Base-by-base conservation (phyloP, 495 filamentous ascomycete species). In the Penicillium maclennaniae region DNA sequence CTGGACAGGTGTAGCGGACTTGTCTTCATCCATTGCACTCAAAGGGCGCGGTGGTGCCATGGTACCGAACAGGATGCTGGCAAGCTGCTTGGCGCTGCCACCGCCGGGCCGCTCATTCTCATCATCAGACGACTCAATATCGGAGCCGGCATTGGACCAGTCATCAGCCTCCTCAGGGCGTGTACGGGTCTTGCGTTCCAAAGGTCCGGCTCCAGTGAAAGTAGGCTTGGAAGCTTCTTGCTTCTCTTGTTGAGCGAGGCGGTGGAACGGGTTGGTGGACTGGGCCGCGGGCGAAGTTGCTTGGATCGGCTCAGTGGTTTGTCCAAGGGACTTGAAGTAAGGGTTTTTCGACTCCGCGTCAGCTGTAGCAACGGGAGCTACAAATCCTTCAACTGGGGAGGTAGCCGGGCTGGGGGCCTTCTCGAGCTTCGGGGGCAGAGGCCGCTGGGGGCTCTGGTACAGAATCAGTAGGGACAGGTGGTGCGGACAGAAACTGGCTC, bases 181-280 rank as follows among this genome's bases (percentile, higher is more conserved):
- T 4, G 69, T 75, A 43, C 83, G 79, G 37, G 78, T 76, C 43
- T 77, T 76, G 43, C 77, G 73, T 39, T 69, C 71, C 47, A 76
- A 49, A 3, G 74, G 74, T 8, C 51, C 69, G 6, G 72, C 55
- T 7, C 58, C 69, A 10, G 67, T 67, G 43, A 72, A 70, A n/a
- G 65, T 51, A 14, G 69, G 63, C 52, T 67, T 73, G 38, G 58
- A 42, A 16, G 59, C 56, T 26, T 74, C 71, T 53, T 71, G 74
- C 56, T 81, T 86, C n/a, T 74, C 71, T 49, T 72, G 74, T 54
- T 81, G 86, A 14, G 86, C 80, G 43, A 96, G 76, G 43, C 91
- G 88, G 70, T 93, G 90, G 83, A 98, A 98, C n/a, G 93, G 93
- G 61, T 98, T 98, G 31, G 87, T 95, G 20, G 89, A 90, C 49